A percentile compares a stretch with the other conserved stretches of the same genome.
Conservation (phyloP, 2,329 filamentous ascomycete species). For the Tolypocladium inflatum region DNA sequence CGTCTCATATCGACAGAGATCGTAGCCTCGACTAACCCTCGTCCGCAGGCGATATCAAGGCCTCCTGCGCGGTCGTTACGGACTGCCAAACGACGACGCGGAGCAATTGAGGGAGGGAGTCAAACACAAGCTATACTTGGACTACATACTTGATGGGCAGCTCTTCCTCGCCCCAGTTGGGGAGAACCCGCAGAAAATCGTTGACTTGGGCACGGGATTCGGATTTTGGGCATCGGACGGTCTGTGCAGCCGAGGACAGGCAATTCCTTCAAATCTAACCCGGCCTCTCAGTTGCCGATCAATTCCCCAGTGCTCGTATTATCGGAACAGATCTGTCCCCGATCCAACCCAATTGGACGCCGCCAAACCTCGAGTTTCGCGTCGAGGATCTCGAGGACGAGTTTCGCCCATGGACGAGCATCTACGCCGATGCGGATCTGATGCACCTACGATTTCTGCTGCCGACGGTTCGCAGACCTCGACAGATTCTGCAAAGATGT, state of each 20-base stretch:
- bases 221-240: constrained; percentile 48
- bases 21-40: background rate
- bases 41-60: constrained; percentile 37
- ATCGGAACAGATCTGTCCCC: constrained; percentile 34
- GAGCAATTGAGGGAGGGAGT: constrained; percentile 40
- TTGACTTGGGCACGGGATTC: constrained; percentile 40
- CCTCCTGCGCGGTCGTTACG: constrained; percentile 36
- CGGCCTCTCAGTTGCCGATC: constrained; percentile 29
- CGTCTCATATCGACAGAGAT: too few relatives aligned
- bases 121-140: constrained; percentile 36
- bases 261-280: constrained; percentile 2
- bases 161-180: constrained; percentile 34
- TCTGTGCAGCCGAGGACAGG: constrained; percentile 13
- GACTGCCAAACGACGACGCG: constrained; percentile 41
- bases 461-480: constrained; percentile 41
- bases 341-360: constrained; percentile 36
- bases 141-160: constrained; percentile 33
- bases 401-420: constrained; percentile 22
- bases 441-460: constrained; percentile 44
- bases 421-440: constrained; percentile 35
- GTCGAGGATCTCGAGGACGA: constrained; percentile 28
- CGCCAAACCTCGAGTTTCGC: constrained; percentile 46
- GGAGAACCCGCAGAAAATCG: constrained; percentile 34
- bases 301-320: constrained; percentile 33
- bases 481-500: constrained; percentile 35